Evolutionary conservation across 108 stramenopile species (phyloP), one percentile per base, ranked within the genome.

Genomic region (Conticribra weissflogii): DNA sequence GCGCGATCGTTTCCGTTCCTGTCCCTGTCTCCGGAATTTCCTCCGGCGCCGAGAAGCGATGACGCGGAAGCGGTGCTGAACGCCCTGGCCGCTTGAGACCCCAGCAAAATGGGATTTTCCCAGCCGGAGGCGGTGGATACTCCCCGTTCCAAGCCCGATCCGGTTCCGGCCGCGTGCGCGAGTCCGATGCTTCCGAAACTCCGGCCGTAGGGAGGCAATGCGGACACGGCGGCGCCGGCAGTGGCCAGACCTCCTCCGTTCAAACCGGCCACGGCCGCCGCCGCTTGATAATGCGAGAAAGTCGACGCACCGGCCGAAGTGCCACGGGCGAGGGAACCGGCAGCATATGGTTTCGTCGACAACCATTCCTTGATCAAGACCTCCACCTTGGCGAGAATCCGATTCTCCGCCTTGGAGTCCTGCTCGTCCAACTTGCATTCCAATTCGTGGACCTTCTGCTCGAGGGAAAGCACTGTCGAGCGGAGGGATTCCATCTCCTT

Each of bases 401-500:
- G 55, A 34, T 55, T 36, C 27, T 68, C 65, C 54, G 62, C 22
- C 55, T 58, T 67, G 33, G 22, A 61, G 15, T 31, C 9, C 1
- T n/a, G 33, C 54, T 63, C 63, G 2, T 34, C 44, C 36, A 44
- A 31, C 47, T 54, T 49, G 14, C 34, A 7, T 31, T 79, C 78
- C 25, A 79, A 41, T 5, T 79, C 78, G 7, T 25, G 41, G 0
- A 81, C 70, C 23, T 50, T 41, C 28, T 66, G 46, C 72, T 95
- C 89, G 25, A 95, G 60, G 7, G 56, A 54, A 9, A 60, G 19
- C 2, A 95, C 86, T 46, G 85, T 74, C 7, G 82, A 72, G 19
- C 76, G 83, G n/a, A 95, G 72, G 5, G 60, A 48, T n/a, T 90
- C 84, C 15, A 92, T 41, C 45, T 95, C 89, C 9, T 78, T 71